Percentiles rank a stretch among this genome's conserved stretches.
Conservation (phyloP, 2,329 filamentous ascomycete species). For the Davidsoniella australis region DNA sequence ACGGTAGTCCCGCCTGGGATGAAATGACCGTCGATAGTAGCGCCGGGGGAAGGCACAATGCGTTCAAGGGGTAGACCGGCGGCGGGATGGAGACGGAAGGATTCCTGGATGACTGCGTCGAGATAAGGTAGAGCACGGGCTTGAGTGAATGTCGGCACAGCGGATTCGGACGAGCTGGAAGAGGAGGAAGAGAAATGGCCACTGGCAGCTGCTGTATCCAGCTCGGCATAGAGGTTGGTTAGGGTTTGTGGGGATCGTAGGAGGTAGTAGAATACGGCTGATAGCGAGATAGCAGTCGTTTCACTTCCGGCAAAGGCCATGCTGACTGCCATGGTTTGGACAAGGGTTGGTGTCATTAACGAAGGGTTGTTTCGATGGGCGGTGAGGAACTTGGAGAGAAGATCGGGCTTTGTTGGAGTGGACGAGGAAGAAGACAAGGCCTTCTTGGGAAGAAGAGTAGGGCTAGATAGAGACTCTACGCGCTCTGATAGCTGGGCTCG, state of each 20-base stretch:
- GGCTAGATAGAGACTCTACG: constrained; percentile 25
- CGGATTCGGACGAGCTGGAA: constrained; percentile 35
- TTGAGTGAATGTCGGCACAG: constrained; percentile 40
- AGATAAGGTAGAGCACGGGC: constrained; percentile 56
- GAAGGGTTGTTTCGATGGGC: constrained; percentile 49
- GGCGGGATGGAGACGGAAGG: constrained; percentile 60
- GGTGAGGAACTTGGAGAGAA: constrained; percentile 56
- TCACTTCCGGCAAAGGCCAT: constrained; percentile 64
- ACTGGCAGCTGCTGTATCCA: constrained; percentile 38
- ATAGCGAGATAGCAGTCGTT: constrained; percentile 60
- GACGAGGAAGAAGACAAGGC: constrained; percentile 12
- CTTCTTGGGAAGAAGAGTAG: constrained; percentile 15
- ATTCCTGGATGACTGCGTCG: constrained; percentile 62
- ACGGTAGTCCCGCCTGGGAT: constrained; percentile 57
- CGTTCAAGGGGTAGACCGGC: constrained; percentile 57
- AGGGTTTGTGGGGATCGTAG: constrained; percentile 44
- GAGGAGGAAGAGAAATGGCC: constrained; percentile 34
- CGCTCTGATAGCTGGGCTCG: constrained; percentile 49
- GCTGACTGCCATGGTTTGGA: constrained; percentile 53
- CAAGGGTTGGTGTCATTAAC: constrained; percentile 53
- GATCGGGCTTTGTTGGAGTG: constrained; percentile 31
- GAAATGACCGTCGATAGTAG: constrained; percentile 40
- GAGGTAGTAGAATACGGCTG: constrained; percentile 57
- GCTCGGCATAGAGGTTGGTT: constrained; percentile 37
- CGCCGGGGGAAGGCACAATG: constrained; percentile 47